phyloP scores from a whole-genome alignment of 441 rosid genomes.

The Gossypium trilobum region DNA sequence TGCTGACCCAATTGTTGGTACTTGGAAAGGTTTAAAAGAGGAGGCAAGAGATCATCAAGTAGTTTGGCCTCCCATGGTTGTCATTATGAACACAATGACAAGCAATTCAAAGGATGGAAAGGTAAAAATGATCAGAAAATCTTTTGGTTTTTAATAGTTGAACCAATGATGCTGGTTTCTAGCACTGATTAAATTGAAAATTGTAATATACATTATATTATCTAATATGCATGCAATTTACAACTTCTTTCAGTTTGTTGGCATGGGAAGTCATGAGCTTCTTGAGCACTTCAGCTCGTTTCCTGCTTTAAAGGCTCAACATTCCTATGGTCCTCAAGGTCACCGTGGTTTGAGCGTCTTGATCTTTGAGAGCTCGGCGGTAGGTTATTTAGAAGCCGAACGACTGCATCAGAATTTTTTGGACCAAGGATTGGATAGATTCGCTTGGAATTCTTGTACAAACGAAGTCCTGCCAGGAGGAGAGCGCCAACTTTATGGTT shows the following conservation, averaged over 20 bases:
- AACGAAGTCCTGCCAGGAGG: constrained; percentile 22
- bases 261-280: constrained; percentile 39
- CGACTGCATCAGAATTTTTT: constrained; percentile 30
- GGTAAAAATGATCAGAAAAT: constrained; percentile 20
- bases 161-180: not conserved
- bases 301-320: constrained; percentile 30
- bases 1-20: constrained; percentile 21
- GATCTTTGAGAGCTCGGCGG: constrained; percentile 31
- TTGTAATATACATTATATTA: not conserved
- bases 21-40: constrained; percentile 34
- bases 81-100: constrained; percentile 32
- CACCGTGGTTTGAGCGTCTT: constrained; percentile 37
- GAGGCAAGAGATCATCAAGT: constrained; percentile 31
- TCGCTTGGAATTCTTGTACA: constrained; percentile 23
- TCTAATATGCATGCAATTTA: not conserved
- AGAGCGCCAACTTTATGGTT: constrained; percentile 37
- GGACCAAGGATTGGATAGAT: constrained; percentile 28
- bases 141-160: not conserved
- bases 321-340: constrained; percentile 38
- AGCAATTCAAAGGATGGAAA: constrained; percentile 24
- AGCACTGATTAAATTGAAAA: not conserved
- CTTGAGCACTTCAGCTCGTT: constrained; percentile 25
- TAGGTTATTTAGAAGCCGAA: constrained; percentile 36
- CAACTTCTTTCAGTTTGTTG: constrained; percentile 26
- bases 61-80: constrained; percentile 43